Evolutionary conservation across 2,329 filamentous ascomycete genomes (phyloP).

Genomic region (Arthrobotrys entomopaga): DNA sequence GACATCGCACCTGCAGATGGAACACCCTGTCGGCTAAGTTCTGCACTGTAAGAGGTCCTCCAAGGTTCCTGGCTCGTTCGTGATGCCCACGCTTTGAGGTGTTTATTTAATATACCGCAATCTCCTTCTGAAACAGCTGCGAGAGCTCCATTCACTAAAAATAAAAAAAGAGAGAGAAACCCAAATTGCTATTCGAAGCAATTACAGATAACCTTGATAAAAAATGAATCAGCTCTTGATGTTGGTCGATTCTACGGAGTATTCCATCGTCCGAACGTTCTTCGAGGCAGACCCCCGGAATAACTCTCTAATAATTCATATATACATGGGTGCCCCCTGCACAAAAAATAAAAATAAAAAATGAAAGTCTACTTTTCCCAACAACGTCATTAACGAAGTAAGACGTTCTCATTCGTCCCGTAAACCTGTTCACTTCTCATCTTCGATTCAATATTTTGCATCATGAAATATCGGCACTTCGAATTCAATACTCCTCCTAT

Average conservation of each 20-base stretch:
- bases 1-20: background rate
- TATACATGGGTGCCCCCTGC: slow-evolving; percentile 18
- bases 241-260: too few relatives aligned
- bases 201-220: background rate
- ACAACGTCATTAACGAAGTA: slow-evolving; percentile 20
- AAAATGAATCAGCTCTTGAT: background rate
- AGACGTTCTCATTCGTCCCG: slow-evolving; percentile 15
- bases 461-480: slow-evolving; percentile 48
- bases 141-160: background rate
- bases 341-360: too few relatives aligned
- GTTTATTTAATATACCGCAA: slow-evolving; percentile 33
- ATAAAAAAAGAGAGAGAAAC: background rate
- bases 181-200: too few relatives aligned
- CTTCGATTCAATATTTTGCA: slow-evolving; percentile 40
- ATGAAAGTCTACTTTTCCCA: slow-evolving; percentile 6
- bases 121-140: slow-evolving; percentile 19
- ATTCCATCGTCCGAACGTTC: background rate
- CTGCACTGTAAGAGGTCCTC: background rate
- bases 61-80: too few relatives aligned
- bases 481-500: slow-evolving; percentile 47
- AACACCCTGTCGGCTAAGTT: slow-evolving; percentile 3
- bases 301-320: background rate
- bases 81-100: too few relatives aligned
- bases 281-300: background rate
- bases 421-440: slow-evolving; percentile 5